Conservation (phyloP, 1,139 yeast genomes). For the Blastobotrys indianensis region DNA sequence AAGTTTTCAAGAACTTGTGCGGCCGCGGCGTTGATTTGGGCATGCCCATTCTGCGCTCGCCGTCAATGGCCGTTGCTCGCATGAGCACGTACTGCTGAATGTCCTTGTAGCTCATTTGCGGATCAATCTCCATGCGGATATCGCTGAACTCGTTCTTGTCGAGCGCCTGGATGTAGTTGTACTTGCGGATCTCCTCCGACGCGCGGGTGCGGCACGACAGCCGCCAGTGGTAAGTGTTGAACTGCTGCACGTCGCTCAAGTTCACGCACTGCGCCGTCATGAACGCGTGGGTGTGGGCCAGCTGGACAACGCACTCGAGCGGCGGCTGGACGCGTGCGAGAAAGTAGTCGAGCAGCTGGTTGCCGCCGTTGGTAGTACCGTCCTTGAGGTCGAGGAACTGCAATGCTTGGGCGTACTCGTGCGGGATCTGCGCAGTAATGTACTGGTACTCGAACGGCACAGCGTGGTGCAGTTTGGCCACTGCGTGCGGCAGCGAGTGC, state of each 20-base stretch:
- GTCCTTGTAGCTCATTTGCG: constrained; percentile 1
- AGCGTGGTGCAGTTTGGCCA: neutral
- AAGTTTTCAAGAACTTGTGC: no score
- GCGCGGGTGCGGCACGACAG: constrained; percentile 6
- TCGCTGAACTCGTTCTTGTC: constrained; percentile 5
- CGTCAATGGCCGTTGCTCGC: neutral
- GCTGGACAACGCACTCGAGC: constrained; percentile 1
- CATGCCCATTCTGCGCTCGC: no score
- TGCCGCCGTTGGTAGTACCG: neutral
- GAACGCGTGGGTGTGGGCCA: constrained; percentile 10
- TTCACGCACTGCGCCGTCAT: constrained; percentile 8
- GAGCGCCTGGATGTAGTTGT: constrained; percentile 7
- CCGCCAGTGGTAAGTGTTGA: constrained; percentile 8
- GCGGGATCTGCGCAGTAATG: constrained; percentile 2
- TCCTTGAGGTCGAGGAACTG: constrained; percentile 1
- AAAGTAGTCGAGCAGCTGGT: constrained; percentile 5
- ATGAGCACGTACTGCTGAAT: constrained; percentile 5
- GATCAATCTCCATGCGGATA: constrained; percentile 7
- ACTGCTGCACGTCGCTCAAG: neutral
- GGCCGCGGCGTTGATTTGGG: no score
- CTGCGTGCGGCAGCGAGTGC: neutral
- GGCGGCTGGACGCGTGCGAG: neutral
- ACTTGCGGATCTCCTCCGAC: constrained; percentile 10
- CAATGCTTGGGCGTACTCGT: neutral
- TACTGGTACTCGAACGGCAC: neutral